These are phyloP conservation scores for Salvia splendens DNA, from an alignment of 257 asterid species.

Conservation along the genomic window DNA sequence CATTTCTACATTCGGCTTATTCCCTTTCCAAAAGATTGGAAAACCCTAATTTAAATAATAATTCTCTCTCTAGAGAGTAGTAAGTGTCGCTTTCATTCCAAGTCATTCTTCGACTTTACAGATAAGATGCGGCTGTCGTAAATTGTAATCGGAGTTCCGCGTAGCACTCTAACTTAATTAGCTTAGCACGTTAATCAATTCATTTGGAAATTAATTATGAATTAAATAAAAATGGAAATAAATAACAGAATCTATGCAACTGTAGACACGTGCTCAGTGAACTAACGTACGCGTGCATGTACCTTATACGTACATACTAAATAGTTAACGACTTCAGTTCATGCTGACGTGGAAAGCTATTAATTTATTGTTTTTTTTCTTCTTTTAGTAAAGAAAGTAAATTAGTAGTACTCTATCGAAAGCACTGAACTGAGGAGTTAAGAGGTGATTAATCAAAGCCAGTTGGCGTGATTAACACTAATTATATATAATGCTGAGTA, in stretches of 20 bases:
- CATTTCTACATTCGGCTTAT: constrained; percentile 11
- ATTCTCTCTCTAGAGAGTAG: not conserved
- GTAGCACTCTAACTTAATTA: constrained; percentile 20
- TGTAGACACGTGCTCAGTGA: constrained; percentile 40
- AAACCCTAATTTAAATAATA: not conserved
- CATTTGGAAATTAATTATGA: too few relatives aligned
- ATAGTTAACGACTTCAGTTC: not conserved
- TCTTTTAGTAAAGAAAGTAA: not conserved
- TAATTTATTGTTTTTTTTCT: constrained; percentile 9
- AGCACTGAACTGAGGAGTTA: constrained; percentile 26
- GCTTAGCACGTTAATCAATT: too few relatives aligned
- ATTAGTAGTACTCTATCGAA: not conserved
- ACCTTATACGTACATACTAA: constrained; percentile 41
- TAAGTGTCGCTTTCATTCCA: constrained; percentile 33
- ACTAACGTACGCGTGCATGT: constrained; percentile 42
- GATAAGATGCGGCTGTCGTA: constrained; percentile 14
- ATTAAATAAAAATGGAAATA: too few relatives aligned
- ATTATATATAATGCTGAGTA: not conserved
- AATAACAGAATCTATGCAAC: constrained; percentile 33
- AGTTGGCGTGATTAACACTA: constrained; percentile 31
- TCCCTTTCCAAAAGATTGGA: constrained; percentile 18
- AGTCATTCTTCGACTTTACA: constrained; percentile 46
- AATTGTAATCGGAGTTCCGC: too few relatives aligned
- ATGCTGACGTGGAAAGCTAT: constrained; percentile 31
- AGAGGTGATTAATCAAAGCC: constrained; percentile 31